These are phyloP conservation scores for Paecilomyces dactylethromorphus DNA, from an alignment of 2,329 filamentous ascomycete species.

Conservation along the genomic window DNA sequence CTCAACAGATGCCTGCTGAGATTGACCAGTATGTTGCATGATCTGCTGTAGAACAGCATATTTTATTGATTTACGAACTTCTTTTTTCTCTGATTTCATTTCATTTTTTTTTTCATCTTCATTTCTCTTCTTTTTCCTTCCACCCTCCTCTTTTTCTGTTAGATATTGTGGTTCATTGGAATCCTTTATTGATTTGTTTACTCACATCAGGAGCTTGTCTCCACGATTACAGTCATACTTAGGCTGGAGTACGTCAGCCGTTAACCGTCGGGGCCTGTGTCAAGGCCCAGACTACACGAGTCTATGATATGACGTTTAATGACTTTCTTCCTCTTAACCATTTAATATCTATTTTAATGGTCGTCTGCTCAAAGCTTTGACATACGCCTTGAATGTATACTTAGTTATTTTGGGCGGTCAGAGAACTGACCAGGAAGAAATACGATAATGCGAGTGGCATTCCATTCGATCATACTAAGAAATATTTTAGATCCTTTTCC, in stretches of 20 bases:
- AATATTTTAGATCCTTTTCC: neutral
- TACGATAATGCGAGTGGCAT: neutral
- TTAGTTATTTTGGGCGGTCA: neutral
- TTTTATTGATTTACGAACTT: conserved; percentile 7
- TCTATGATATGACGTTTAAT: neutral
- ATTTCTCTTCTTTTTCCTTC: conserved; percentile 2
- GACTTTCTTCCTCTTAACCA: conserved; percentile 1
- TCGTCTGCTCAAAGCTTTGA: conserved; percentile 4
- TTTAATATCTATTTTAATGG: conserved; percentile 3
- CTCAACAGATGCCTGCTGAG: conserved; percentile 25
- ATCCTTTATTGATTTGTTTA: conserved; percentile 1
- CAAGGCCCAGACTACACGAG: neutral
- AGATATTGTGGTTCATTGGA: conserved; percentile 1
- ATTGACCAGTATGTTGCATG: conserved; percentile 31
- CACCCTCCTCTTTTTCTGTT: neutral
- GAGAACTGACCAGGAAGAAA: neutral
- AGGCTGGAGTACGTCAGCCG: neutral
- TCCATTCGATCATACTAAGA: neutral
- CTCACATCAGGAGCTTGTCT: neutral
- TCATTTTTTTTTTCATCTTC: conserved; percentile 5
- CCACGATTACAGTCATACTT: neutral
- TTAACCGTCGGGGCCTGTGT: neutral
- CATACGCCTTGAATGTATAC: neutral
- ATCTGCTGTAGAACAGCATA: conserved; percentile 20
- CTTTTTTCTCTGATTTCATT: conserved; percentile 6